Conservation (phyloP, 352 stramenopile species). For the Pythium oligandrum region DNA sequence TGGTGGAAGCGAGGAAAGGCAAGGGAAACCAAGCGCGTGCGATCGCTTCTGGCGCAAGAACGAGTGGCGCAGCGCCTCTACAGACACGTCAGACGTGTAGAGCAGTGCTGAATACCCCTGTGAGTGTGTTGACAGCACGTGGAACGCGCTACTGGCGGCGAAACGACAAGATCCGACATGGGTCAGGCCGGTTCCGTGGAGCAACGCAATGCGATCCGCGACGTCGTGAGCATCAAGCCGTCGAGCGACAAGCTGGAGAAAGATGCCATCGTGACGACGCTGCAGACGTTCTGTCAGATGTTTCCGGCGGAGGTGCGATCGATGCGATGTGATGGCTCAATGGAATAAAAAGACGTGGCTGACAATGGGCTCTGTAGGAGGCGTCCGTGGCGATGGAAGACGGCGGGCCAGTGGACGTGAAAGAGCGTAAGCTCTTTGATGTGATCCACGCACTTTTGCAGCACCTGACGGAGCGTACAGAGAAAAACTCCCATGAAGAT, state of each 20-base stretch:
- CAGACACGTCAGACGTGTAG: no score
- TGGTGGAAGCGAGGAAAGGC: conserved; percentile 13
- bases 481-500: conserved; percentile 44
- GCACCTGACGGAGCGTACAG: conserved; percentile 50
- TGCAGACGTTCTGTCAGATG: conserved; percentile 71
- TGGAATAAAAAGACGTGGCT: no score
- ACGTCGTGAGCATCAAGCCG: conserved; percentile 56
- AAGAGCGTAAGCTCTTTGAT: conserved; percentile 73
- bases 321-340: no score
- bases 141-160: no score
- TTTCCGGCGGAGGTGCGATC: conserved; percentile 59
- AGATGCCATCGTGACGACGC: conserved; percentile 36
- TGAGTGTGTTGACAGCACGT: no score
- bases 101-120: no score
- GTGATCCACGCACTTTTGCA: conserved; percentile 67
- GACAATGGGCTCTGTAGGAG: no score
- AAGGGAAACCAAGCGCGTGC: conserved; percentile 7
- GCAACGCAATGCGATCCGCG: conserved; percentile 73
- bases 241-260: conserved; percentile 31
- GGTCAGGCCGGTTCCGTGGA: conserved; percentile 74
- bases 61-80: no score
- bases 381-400: conserved; percentile 1
- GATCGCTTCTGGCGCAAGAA: no score
- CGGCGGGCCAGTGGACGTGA: conserved; percentile 49
- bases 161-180: conserved; percentile 25